phyloP scores from a whole-genome alignment of 805 yeast genomes.

The Zygotorulaspora florentina region DNA sequence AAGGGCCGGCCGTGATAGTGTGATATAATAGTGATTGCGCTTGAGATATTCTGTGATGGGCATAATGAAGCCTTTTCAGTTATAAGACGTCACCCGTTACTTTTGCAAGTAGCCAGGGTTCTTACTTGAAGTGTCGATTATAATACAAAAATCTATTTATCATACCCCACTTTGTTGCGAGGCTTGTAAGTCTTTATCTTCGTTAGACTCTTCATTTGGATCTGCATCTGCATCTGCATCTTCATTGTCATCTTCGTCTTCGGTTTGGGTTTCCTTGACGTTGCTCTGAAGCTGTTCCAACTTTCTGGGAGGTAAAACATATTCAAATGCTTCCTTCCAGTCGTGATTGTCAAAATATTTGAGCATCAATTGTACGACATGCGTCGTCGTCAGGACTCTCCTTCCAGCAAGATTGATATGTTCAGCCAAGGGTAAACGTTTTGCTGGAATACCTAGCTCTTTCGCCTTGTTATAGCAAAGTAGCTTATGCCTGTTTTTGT shows the following conservation, averaged over 20 bases:
- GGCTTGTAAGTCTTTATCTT: neutral
- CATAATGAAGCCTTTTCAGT: no score
- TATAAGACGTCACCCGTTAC: neutral
- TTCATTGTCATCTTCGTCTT: neutral
- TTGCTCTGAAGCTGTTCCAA: slow-evolving; percentile 21
- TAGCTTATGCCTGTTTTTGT: slow-evolving; percentile 82
- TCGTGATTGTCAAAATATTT: slow-evolving; percentile 73
- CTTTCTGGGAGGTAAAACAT: slow-evolving; percentile 82
- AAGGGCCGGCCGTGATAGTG: no score
- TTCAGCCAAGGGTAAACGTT: slow-evolving; percentile 81
- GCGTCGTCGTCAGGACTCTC: slow-evolving; percentile 87
- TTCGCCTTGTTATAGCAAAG: slow-evolving; percentile 81
- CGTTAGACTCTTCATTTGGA: neutral
- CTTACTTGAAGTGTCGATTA: neutral
- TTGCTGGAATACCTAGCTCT: slow-evolving; percentile 63
- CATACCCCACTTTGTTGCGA: neutral
- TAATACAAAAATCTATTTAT: neutral
- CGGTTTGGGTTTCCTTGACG: neutral
- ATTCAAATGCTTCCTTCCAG: slow-evolving; percentile 85
- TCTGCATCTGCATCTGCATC: neutral
- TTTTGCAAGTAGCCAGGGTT: neutral
- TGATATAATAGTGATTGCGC: no score
- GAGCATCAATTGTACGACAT: slow-evolving; percentile 83
- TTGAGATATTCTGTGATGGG: no score
- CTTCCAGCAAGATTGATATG: slow-evolving; percentile 80